Conservation (phyloP, 768 basidiomycete species). For the Gloeopeniophorella convolvens region DNA sequence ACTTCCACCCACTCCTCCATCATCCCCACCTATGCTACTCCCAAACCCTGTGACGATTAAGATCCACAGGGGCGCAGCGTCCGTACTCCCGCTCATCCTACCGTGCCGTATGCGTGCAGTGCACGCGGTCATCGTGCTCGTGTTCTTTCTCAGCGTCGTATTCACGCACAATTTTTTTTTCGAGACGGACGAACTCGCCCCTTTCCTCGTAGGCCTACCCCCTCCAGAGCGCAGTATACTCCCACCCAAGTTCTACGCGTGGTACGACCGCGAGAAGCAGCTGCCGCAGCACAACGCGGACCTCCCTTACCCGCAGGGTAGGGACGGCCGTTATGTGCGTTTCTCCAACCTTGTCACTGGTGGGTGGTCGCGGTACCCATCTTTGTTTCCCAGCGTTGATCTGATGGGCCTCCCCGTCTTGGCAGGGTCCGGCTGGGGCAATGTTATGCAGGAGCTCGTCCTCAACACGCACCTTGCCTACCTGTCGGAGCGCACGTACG, state of each 20-base stretch:
- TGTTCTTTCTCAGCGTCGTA: not conserved
- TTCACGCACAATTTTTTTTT: not conserved
- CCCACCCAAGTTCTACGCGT: conserved; percentile 11
- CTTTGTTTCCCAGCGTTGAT: too few species aligned
- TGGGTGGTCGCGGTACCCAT: not conserved
- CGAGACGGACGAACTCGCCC: not conserved
- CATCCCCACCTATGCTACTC: too few species aligned
- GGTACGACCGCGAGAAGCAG: conserved; percentile 4
- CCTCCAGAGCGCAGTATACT: not conserved
- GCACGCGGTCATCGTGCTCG: not conserved
- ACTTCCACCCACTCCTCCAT: too few species aligned
- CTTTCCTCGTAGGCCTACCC: not conserved
- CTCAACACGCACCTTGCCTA: conserved; percentile 46
- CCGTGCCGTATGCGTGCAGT: not conserved
- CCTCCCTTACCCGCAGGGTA: conserved; percentile 16
- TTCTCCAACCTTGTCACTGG: conserved; percentile 13
- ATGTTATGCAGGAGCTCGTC: conserved; percentile 52
- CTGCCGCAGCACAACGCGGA: conserved; percentile 12
- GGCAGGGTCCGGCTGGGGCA: conserved; percentile 55
- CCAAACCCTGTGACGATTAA: too few species aligned
- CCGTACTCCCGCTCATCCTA: conserved; percentile 10
- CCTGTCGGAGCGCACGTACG: conserved; percentile 43
- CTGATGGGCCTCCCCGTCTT: too few species aligned
- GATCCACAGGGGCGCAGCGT: too few species aligned
- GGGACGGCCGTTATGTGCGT: conserved; percentile 12